Evolutionary conservation across 805 yeast species (phyloP).

Genomic region (fission yeast (Schizosaccharomyces pombe)): DNA sequence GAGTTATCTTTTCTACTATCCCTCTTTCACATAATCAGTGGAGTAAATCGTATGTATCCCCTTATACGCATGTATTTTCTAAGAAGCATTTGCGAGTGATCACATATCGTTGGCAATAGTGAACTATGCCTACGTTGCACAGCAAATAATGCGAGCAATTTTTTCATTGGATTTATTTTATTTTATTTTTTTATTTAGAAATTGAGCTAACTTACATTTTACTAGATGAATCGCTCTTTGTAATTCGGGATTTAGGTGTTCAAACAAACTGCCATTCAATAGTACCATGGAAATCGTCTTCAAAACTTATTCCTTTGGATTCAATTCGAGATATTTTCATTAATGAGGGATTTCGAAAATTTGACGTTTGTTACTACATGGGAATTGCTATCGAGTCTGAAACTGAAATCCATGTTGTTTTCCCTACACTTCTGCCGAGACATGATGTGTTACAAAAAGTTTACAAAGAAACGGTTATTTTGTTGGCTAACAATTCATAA

Average conservation of each 20-base stretch:
- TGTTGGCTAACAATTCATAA: too few relatives aligned
- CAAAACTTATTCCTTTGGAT: background rate
- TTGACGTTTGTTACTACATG: background rate
- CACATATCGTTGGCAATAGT: too few relatives aligned
- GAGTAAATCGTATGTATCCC: background rate
- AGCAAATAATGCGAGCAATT: too few relatives aligned
- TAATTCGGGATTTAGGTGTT: background rate
- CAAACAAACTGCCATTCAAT: conserved; percentile 1
- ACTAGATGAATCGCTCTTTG: background rate
- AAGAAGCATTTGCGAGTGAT: too few relatives aligned
- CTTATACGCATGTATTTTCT: background rate
- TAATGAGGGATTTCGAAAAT: background rate
- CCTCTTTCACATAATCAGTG: background rate
- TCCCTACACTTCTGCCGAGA: background rate
- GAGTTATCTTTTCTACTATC: background rate
- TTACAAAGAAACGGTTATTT: background rate
- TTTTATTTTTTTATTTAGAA: too few relatives aligned
- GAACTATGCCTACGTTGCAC: too few relatives aligned
- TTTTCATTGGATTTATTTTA: too few relatives aligned
- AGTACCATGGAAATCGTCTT: conserved; percentile 1
- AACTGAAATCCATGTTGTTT: background rate
- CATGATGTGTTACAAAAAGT: background rate
- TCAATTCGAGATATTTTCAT: background rate
- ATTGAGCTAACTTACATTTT: too few relatives aligned
- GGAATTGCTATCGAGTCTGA: background rate